These are phyloP conservation scores for Aureobasidium sp. DNA, from an alignment of 2,329 filamentous ascomycete species.

Conservation along the genomic window DNA sequence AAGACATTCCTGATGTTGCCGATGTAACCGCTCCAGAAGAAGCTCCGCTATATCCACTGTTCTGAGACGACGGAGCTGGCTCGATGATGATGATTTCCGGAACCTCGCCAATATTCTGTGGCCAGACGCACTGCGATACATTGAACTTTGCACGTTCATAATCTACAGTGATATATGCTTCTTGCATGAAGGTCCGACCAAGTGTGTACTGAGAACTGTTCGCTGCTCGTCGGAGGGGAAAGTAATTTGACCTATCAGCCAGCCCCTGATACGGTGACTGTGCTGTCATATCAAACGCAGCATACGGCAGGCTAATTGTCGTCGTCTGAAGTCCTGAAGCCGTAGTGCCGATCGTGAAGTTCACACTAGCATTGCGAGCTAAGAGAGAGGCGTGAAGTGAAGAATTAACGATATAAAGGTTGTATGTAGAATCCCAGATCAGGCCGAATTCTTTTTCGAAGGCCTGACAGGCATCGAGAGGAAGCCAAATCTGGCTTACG, in stretches of 20 bases:
- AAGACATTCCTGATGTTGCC: background rate
- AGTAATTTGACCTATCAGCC: constrained; percentile 57
- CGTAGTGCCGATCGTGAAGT: constrained; percentile 36
- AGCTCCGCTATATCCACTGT: constrained; percentile 5
- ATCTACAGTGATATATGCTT: constrained; percentile 49
- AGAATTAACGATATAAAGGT: constrained; percentile 34
- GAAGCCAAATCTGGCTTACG: constrained; percentile 36
- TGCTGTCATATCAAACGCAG: constrained; percentile 43
- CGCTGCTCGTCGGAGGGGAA: constrained; percentile 54
- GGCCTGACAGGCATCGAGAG: constrained; percentile 26
- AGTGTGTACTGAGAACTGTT: constrained; percentile 53
- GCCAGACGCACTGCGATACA: constrained; percentile 33
- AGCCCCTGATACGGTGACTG: constrained; percentile 43
- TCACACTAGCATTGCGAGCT: constrained; percentile 36
- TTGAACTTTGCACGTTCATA: constrained; percentile 43
- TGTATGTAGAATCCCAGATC: constrained; percentile 28
- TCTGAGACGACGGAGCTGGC: constrained; percentile 8
- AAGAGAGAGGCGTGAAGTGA: constrained; percentile 28
- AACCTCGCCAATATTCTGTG: constrained; percentile 18
- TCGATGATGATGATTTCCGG: constrained; percentile 25
- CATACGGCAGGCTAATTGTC: constrained; percentile 43
- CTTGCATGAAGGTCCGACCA: constrained; percentile 63
- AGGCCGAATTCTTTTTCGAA: constrained; percentile 35
- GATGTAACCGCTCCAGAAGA: background rate
- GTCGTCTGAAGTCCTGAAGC: constrained; percentile 30